Evolutionary conservation across 202 grass and related monocot species (phyloP).

Genomic region (Miscanthus sacchariflorus): DNA sequence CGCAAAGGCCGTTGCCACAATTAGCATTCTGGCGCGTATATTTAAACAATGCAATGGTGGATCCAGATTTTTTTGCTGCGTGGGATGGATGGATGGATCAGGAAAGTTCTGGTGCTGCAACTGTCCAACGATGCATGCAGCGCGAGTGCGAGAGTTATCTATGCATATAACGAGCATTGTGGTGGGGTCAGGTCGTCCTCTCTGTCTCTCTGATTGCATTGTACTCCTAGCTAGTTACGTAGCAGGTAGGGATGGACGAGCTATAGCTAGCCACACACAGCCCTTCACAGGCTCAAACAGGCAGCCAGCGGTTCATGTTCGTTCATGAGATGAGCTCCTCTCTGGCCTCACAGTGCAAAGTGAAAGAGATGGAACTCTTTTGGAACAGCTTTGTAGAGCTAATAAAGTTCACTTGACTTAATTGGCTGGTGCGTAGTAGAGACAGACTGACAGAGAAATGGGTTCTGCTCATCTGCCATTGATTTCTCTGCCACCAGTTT

Average conservation of each 20-base stretch:
- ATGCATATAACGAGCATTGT: conserved; percentile 34
- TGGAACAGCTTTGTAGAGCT: conserved; percentile 27
- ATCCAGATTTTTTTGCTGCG: conserved; percentile 45
- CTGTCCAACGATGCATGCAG: conserved; percentile 38
- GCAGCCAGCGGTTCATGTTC: conserved; percentile 8
- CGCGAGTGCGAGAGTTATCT: conserved; percentile 33
- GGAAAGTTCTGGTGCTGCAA: conserved; percentile 53
- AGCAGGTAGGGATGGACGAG: conserved; percentile 18
- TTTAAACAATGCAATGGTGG: conserved; percentile 37
- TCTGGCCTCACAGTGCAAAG: conserved; percentile 15
- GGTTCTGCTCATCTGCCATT: conserved; percentile 40
- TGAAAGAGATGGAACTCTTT: conserved; percentile 41
- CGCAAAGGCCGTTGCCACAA: conserved; percentile 23
- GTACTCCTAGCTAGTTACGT: neutral
- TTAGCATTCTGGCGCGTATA: neutral
- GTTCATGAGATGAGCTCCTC: neutral
- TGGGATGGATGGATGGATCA: conserved; percentile 24
- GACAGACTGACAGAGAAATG: neutral
- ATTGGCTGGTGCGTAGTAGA: neutral
- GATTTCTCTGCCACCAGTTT: conserved; percentile 1
- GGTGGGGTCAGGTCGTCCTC: conserved; percentile 34
- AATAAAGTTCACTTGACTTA: neutral
- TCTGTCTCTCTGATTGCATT: conserved; percentile 6
- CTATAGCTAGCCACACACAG: neutral
- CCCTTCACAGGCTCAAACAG: neutral